Base-by-base conservation (phyloP, 164 flowering plant genomes). In the Annona cherimola region DNA sequence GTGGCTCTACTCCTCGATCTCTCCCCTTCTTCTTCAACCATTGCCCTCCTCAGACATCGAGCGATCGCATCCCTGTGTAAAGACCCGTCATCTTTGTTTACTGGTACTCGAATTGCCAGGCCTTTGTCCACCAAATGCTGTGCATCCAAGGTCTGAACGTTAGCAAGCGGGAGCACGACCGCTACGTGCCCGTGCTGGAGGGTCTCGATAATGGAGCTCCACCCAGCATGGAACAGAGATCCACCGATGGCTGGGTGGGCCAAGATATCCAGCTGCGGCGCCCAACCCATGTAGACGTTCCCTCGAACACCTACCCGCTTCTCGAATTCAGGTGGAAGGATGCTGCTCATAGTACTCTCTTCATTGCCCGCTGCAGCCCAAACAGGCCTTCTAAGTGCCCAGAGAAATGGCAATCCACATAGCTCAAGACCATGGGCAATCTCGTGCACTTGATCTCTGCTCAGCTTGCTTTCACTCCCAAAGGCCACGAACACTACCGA, bases 211-310 rank as follows among this genome's bases (percentile, higher is more conserved):
- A 82, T 81, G 19, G 90, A 89, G 76, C 78, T 82, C 87, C 86
- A 86, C 1, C 93, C 93, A 55, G 88, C 82, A 69, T 88, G 90
- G 45, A 89, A 85, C 81, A 90, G 67, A 74, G 81, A 88, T 1
- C 87, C 89, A 12, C 88, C 85, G 0, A 85, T 73, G 2, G 90
- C 69, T 0, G 71, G 75, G 62, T 88, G 94, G 14, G 78, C 63
- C 63, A 90, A 69, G 64, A 87, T 87, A 76, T 54, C 80, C 5
- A 76, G 69, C 66, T 87, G 90, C 1, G 92, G 89, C 0, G 80
- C 89, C 94, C 89, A 90, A 4, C 81, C 78, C 16, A 9, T 18
- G 60, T 55, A 60, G 1, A 90, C 79, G 5, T 82, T 4, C 11
- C 89, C 92, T 0, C 84, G 78, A 3, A 61, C 81, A 5, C 41